These are phyloP conservation scores for Leccinum cinnamomeum DNA, from an alignment of 1,284 basidiomycete species.

Conservation along the genomic window DNA sequence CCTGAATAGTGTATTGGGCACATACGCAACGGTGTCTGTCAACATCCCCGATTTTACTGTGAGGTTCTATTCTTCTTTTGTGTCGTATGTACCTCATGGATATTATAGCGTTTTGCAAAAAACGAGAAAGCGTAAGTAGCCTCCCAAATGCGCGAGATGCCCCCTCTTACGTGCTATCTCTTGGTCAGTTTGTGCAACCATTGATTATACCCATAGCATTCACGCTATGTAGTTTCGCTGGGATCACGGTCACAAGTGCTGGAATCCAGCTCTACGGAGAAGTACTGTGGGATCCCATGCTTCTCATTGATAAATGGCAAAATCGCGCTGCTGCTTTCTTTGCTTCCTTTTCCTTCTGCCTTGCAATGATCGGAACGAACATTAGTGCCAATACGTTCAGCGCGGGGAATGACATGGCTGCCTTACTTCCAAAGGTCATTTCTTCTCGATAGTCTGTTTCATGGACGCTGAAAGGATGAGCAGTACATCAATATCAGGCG, in stretches of 20 bases:
- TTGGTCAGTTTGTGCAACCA: conserved; percentile 56
- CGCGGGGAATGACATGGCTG: conserved; percentile 65
- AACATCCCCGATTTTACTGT: conserved; percentile 62
- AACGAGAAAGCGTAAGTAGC: conserved; percentile 28
- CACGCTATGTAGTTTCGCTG: conserved; percentile 55
- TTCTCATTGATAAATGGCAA: conserved; percentile 56
- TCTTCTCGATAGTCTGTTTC: neutral
- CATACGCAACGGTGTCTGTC: conserved; percentile 51
- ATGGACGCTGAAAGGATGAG: conserved; percentile 8
- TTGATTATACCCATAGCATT: conserved; percentile 58
- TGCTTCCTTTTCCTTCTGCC: conserved; percentile 52
- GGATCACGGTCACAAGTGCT: conserved; percentile 55
- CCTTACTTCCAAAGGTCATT: conserved; percentile 43
- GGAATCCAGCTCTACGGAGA: conserved; percentile 52
- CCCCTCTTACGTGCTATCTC: conserved; percentile 3
- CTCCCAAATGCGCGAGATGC: neutral
- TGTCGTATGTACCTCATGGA: neutral
- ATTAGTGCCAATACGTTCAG: conserved; percentile 64
- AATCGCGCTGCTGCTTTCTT: conserved; percentile 71
- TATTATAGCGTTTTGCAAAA: conserved; percentile 29
- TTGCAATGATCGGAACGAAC: conserved; percentile 64
- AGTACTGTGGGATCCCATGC: conserved; percentile 49
- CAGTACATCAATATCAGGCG: conserved; percentile 62
- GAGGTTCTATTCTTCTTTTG: conserved; percentile 9
- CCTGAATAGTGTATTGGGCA: conserved; percentile 54